These are phyloP conservation scores for Eleusine indica DNA, from an alignment of 176 grass and related monocot species.

Conservation along the genomic window DNA sequence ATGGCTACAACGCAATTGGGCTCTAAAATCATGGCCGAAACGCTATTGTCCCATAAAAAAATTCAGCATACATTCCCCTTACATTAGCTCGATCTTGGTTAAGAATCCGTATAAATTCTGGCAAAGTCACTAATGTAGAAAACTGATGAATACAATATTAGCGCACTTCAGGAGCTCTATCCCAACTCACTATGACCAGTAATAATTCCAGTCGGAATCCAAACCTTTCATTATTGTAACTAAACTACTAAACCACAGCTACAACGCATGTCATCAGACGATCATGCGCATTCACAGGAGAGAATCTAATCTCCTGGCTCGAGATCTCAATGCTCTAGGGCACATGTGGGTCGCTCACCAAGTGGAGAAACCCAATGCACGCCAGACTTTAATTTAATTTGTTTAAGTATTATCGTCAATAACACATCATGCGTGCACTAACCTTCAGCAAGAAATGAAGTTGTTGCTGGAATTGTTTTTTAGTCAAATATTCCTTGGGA, in stretches of 20 bases:
- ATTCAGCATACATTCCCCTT: too few relatives aligned
- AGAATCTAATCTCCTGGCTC: slow-evolving; percentile 34
- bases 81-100: too few relatives aligned
- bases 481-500: slow-evolving; percentile 13
- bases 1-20: too few relatives aligned
- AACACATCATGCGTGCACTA: slow-evolving; percentile 16
- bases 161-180: neutral
- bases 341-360: slow-evolving; percentile 39
- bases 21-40: too few relatives aligned
- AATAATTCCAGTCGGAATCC: neutral
- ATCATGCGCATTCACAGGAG: neutral
- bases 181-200: neutral
- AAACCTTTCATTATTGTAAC: neutral
- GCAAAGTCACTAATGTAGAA: neutral
- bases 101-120: too few relatives aligned
- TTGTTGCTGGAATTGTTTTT: neutral
- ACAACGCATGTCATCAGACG: neutral
- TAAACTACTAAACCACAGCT: slow-evolving; percentile 28
- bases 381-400: neutral
- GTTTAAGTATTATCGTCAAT: slow-evolving; percentile 25
- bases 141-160: neutral
- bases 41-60: too few relatives aligned
- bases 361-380: slow-evolving; percentile 1
- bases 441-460: slow-evolving; percentile 20
- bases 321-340: slow-evolving; percentile 22